Evolutionary conservation across 2,329 filamentous ascomycete genomes (phyloP), one percentile per base, ranked within the genome.

Genomic region (Didymella exigua): DNA sequence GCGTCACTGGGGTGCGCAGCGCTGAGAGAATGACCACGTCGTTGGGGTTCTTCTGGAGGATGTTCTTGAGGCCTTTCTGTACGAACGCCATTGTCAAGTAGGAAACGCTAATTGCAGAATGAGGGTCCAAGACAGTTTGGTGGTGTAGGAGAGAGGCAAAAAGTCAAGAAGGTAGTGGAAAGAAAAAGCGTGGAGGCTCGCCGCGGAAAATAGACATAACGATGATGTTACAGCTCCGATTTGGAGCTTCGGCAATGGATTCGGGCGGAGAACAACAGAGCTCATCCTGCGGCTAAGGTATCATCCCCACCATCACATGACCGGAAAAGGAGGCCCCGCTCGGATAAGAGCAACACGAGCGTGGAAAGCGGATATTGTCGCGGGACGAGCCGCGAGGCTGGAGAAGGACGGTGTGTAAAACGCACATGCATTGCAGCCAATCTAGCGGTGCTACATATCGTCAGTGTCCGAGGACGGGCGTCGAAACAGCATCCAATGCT

Each of bases 1-100:
- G 86, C 56, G 89, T 93, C 61, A 97, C 84, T 34, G 93, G 90
- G 7, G 93, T 97, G 65, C 93, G 90, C 34, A 96, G 84, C n/a
- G 92, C 87, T 18, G 92, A 96, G 66, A 96, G 86, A 72, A 97
- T 89, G 67, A 97, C 91, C 36, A 91, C 84, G 78, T 97, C 93
- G 61, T 87, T 84, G 34, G 91, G 89, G 21, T 86, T 75, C 76
- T 95, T 96, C 68, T 87, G 78, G 56, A 96, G 86, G 65, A 96
- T 86, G 69, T 88, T 84, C 64, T 87, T 85, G 60, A 93, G 81
- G 69, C 91, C 91, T 70, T 84, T 85, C 55, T 78, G 78, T 10
- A 80, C 60, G 68, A 79, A 76, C 37, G 77, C 71, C 77, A 80
- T 80, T 62, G 44, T 61, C 40, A 42, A 27, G 34, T 44, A 38